Evolutionary conservation across 2,329 filamentous ascomycete genomes (phyloP).

Genomic region (Diaporthe citri): DNA sequence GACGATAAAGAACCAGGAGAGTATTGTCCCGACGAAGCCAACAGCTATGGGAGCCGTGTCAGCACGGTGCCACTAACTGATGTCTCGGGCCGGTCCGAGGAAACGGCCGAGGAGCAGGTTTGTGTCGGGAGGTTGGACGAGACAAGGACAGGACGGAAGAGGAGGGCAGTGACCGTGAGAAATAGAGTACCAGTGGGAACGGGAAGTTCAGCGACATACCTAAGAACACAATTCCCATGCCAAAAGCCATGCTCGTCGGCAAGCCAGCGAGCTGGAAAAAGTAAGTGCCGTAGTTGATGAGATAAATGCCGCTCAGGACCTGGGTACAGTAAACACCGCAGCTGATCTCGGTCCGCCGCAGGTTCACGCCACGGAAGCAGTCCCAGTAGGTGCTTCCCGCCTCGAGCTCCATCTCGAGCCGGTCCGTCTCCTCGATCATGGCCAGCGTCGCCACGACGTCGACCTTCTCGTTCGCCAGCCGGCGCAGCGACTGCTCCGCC

Average conservation of each 20-base stretch:
- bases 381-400: slow-evolving; percentile 63
- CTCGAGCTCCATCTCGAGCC: slow-evolving; percentile 64
- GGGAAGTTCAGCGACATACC: slow-evolving; percentile 46
- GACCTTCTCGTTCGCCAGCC: slow-evolving; percentile 60
- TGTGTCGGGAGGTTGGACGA: slow-evolving; percentile 2
- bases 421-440: slow-evolving; percentile 70
- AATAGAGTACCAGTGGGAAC: neutral
- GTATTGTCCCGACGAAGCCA: slow-evolving; percentile 65
- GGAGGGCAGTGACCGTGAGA: too few relatives aligned
- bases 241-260: slow-evolving; percentile 60
- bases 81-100: too few relatives aligned
- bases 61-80: neutral
- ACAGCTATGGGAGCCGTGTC: slow-evolving; percentile 48
- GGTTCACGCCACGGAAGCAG: slow-evolving; percentile 62
- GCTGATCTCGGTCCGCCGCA: slow-evolving; percentile 67
- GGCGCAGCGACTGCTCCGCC: slow-evolving; percentile 54
- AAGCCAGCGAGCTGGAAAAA: slow-evolving; percentile 71
- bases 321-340: slow-evolving; percentile 75
- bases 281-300: slow-evolving; percentile 75
- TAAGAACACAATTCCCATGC: slow-evolving; percentile 66
- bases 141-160: neutral
- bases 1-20: slow-evolving; percentile 65
- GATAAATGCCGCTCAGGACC: slow-evolving; percentile 73
- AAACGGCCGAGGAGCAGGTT: neutral
- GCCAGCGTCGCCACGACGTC: slow-evolving; percentile 63